Conservation (phyloP, 768 basidiomycete genomes). For the Leccinum variicolor region DNA sequence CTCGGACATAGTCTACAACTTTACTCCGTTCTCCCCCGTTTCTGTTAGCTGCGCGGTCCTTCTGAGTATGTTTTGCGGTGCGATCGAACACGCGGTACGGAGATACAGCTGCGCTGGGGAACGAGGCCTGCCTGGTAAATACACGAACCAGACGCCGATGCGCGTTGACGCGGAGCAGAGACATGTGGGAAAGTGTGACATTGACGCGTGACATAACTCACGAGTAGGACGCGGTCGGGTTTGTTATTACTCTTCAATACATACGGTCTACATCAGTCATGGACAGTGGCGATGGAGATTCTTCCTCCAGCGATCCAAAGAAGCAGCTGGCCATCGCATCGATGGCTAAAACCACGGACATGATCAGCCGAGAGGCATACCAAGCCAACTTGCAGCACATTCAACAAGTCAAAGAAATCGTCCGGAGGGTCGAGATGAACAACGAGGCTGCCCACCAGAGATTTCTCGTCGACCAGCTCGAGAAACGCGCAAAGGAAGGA, state of each 20-base stretch:
- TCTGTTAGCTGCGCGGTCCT: conserved; percentile 63
- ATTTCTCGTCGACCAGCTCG: conserved; percentile 32
- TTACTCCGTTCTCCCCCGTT: conserved; percentile 60
- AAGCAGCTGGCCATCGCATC: conserved; percentile 16
- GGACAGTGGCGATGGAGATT: conserved; percentile 7
- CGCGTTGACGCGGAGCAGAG: conserved; percentile 4
- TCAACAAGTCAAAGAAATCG: conserved; percentile 30
- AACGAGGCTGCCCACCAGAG: conserved; percentile 42
- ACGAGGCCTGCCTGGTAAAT: conserved; percentile 47
- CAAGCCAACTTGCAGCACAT: conserved; percentile 24
- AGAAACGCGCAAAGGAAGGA: conserved; percentile 39
- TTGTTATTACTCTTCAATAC: not conserved
- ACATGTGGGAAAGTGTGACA: conserved; percentile 21
- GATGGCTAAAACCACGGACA: conserved; percentile 23
- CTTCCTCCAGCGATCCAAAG: conserved; percentile 7
- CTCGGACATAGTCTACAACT: conserved; percentile 86
- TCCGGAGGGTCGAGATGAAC: conserved; percentile 29
- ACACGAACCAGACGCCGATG: conserved; percentile 30
- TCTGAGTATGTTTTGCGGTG: conserved; percentile 69
- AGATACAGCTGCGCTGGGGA: conserved; percentile 36
- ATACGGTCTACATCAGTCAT: conserved; percentile 12
- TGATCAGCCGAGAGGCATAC: conserved; percentile 19
- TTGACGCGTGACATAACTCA: conserved; percentile 11
- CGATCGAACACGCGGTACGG: conserved; percentile 87
- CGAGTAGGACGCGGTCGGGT: not conserved